These are phyloP conservation scores for Phytophthora fragariaefolia DNA, from an alignment of 352 stramenopile species.

Conservation along the genomic window DNA sequence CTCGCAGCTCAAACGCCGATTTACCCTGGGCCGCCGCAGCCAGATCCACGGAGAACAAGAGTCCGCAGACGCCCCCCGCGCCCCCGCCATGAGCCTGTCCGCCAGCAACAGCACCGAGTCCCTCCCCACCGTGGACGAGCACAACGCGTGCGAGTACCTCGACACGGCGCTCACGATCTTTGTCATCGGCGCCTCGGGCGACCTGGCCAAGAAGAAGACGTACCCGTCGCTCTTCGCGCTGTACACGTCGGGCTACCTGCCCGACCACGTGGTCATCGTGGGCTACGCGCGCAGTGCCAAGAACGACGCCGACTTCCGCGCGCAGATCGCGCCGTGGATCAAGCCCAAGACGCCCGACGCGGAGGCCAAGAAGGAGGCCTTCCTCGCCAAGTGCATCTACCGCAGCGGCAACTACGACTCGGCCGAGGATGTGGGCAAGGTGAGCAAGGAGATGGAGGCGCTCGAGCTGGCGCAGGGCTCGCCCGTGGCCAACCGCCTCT, in stretches of 20 bases:
- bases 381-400: slow-evolving; percentile 82
- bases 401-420: slow-evolving; percentile 86
- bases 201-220: slow-evolving; percentile 93
- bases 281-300: slow-evolving; percentile 87
- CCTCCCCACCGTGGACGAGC: slow-evolving; percentile 44
- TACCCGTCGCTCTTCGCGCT: slow-evolving; percentile 92
- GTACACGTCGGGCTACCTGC: slow-evolving; percentile 81
- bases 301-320: slow-evolving; percentile 86
- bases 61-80: slow-evolving; percentile 29
- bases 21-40: slow-evolving; percentile 46
- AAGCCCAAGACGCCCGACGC: slow-evolving; percentile 56
- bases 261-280: slow-evolving; percentile 83
- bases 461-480: slow-evolving; percentile 66
- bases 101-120: slow-evolving; percentile 29
- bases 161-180: slow-evolving; percentile 79
- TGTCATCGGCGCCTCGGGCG: slow-evolving; percentile 87
- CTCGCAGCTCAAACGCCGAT: slow-evolving; percentile 50
- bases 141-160: slow-evolving; percentile 74
- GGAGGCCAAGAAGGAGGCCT: slow-evolving; percentile 70
- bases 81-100: slow-evolving; percentile 46
- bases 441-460: slow-evolving; percentile 75
- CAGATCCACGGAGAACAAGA: slow-evolving; percentile 40
- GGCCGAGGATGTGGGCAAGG: slow-evolving; percentile 74
- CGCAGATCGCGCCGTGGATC: slow-evolving; percentile 74
- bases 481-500: slow-evolving; percentile 81